Evolutionary conservation across 345 rosid species (phyloP), one percentile per base, ranked within the genome.

Genomic region (Ailanthus altissimus): DNA sequence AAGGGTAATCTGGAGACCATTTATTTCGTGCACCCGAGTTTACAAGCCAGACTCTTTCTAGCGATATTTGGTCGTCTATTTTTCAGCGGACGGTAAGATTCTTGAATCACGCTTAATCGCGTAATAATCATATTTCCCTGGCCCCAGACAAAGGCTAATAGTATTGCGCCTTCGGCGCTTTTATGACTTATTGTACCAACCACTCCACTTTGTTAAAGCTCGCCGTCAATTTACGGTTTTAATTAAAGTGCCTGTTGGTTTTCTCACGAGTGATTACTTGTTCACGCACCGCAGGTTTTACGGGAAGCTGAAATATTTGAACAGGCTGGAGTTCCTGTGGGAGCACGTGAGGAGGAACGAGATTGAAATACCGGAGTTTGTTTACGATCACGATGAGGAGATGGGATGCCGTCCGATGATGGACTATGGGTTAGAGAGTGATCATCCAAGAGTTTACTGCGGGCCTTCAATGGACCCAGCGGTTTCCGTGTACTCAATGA

Each of bases 1-100:
- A 88, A 76, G 88, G 70, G 74, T 47, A 75, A 76, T 69, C 79
- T 89, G 11, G 75, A 84, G 59, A 78, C 82, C 5, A 79, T 91
- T 18, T 87, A 88, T 78, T 91, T 91, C 81, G 65, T 91, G 74
- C 96, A 91, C 76, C 93, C 93, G 5, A 85, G 80, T 16, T 58
- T 89, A 10, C 90, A 83, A 51, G 60, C 85, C 71, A 80, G 93
- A 56, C 83, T 91, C 79, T 88, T 91, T 75, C 86, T 91, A 6
- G 92, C 94, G 81, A 87, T 88, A 60, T 81, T 92, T 45, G 92
- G 91, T 46, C 92, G 92, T 66, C 69, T 90, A 16, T 59, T 88
- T 16, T 87, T 90, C 84, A 56, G 69, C 51, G 89, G 89, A 78
- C 87, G 90, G 92, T 90, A 77, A 84, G 84, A 32, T 43, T 70